Conservation (phyloP, 2,329 filamentous ascomycete species). For the Arthrinium phaeospermum region DNA sequence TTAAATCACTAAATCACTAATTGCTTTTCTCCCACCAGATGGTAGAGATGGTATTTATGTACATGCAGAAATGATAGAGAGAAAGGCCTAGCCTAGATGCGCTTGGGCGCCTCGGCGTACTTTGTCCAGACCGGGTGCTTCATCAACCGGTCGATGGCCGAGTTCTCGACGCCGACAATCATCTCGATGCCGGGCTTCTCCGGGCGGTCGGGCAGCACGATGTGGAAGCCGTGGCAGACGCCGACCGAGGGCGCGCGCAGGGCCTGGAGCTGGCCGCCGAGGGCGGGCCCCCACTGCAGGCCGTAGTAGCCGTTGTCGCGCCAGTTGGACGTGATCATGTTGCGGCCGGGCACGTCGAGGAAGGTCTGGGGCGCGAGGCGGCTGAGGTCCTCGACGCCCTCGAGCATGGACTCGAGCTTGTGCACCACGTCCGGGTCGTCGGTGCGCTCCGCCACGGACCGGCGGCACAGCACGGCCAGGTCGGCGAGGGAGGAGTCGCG, state of each 20-base stretch:
- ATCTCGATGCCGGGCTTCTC: conserved; percentile 20
- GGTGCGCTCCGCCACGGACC: not conserved
- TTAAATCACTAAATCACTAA: not conserved
- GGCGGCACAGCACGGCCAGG: conserved; percentile 7
- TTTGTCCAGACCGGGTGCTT: conserved; percentile 18
- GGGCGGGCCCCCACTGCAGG: conserved; percentile 39
- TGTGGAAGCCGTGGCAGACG: conserved; percentile 22
- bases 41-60: not conserved
- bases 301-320: conserved; percentile 40
- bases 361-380: not conserved
- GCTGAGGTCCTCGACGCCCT: not conserved
- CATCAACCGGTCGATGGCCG: conserved; percentile 9
- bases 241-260: conserved; percentile 35
- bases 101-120: conserved; percentile 4
- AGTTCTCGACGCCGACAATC: conserved; percentile 18
- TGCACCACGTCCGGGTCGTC: conserved; percentile 10
- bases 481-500: not conserved
- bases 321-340: conserved; percentile 32
- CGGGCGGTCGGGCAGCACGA: conserved; percentile 21
- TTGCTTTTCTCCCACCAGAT: not conserved
- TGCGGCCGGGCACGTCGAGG: conserved; percentile 17
- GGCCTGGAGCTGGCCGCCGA: conserved; percentile 37
- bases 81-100: not conserved
- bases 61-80: not conserved
- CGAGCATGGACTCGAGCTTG: conserved; percentile 12